These are phyloP conservation scores for Petunia secreta DNA, from an alignment of 257 asterid genomes.

Conservation along the genomic window DNA sequence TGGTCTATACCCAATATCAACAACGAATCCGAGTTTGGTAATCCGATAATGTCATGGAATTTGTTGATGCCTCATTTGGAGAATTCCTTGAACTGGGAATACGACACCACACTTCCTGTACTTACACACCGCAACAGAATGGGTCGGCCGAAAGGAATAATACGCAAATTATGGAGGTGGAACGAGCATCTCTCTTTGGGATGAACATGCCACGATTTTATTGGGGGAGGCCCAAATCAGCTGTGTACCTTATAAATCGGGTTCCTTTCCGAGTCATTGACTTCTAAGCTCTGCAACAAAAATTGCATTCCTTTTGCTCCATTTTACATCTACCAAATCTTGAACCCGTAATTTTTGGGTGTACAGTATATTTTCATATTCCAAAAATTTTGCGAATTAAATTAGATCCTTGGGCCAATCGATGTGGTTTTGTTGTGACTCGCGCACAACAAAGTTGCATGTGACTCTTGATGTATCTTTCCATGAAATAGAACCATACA, in stretches of 20 bases:
- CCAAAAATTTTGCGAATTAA: not conserved
- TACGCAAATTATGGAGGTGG: conserved; percentile 12
- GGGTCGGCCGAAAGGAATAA: not conserved
- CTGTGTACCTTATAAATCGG: not conserved
- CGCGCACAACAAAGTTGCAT: not conserved
- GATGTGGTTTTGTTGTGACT: conserved; percentile 21
- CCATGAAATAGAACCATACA: not conserved
- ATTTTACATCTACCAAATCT: not conserved
- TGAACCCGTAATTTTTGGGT: not conserved
- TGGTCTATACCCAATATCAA: not conserved
- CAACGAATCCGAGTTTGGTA: not conserved
- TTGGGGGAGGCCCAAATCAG: conserved; percentile 15
- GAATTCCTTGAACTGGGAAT: not conserved
- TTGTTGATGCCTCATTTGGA: not conserved
- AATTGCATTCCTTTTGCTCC: not conserved
- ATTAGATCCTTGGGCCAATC: not conserved
- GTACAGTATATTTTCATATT: not conserved
- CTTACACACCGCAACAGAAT: conserved; percentile 4
- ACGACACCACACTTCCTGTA: not conserved
- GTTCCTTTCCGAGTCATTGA: not conserved
- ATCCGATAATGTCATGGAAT: conserved; percentile 16
- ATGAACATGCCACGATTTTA: conserved; percentile 18
- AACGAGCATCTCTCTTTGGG: conserved; percentile 16
- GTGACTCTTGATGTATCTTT: conserved; percentile 24
- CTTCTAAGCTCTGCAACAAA: conserved; percentile 10